Conservation (phyloP, 208 protist species). For the Herpetomonas tarakana region DNA sequence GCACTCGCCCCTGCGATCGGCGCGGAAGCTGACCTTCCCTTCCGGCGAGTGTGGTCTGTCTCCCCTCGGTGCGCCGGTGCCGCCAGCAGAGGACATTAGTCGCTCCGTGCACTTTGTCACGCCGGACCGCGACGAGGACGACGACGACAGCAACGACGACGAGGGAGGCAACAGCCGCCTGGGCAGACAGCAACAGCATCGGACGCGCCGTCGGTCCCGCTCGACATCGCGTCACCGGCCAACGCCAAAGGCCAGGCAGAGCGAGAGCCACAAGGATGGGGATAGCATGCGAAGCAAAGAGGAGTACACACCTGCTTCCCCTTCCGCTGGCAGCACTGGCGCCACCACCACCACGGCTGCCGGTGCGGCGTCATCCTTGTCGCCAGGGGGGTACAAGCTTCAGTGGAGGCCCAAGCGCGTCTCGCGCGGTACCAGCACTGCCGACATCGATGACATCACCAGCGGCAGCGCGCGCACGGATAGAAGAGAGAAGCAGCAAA, state of each 20-base stretch:
- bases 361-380: neutral
- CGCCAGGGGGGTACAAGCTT: slow-evolving; percentile 7
- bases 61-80: slow-evolving; percentile 3
- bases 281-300: too few relatives aligned
- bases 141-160: slow-evolving; percentile 1
- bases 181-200: too few relatives aligned
- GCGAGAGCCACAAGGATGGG: too few relatives aligned
- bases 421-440: slow-evolving; percentile 35
- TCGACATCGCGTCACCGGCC: too few relatives aligned
- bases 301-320: too few relatives aligned
- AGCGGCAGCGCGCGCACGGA: neutral
- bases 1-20: neutral
- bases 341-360: neutral
- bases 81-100: slow-evolving; percentile 8
- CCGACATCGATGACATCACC: neutral
- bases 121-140: slow-evolving; percentile 1
- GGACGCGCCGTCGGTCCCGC: too few relatives aligned
- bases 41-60: neutral
- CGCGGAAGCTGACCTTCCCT: slow-evolving; percentile 6
- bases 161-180: too few relatives aligned
- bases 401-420: slow-evolving; percentile 39
- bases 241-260: too few relatives aligned
- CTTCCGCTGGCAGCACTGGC: too few relatives aligned
- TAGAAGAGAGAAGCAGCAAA: too few relatives aligned
- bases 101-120: slow-evolving; percentile 7